These are phyloP conservation scores for Haplosporangium gracile DNA, from an alignment of 192 early-diverging fungal species.

Conservation along the genomic window DNA sequence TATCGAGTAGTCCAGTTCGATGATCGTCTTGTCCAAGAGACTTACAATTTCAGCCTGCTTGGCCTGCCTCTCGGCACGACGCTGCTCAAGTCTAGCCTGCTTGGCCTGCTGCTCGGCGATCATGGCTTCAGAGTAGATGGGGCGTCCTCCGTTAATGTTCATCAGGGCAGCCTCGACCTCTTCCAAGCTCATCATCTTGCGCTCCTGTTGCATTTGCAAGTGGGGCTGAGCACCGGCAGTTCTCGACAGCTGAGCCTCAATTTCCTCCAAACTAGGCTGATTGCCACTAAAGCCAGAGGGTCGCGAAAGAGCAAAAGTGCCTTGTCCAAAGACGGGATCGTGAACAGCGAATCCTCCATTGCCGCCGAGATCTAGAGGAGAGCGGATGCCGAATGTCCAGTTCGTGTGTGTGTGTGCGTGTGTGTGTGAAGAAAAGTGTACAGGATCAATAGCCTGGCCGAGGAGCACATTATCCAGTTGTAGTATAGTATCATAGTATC, in stretches of 20 bases:
- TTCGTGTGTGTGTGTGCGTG: not conserved
- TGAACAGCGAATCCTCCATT: constrained; percentile 31
- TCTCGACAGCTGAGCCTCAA: constrained; percentile 66
- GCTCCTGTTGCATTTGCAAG: constrained; percentile 40
- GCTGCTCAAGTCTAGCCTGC: constrained; percentile 38
- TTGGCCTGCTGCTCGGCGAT: constrained; percentile 46
- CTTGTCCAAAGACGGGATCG: constrained; percentile 42
- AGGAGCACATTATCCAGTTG: not conserved
- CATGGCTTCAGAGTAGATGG: constrained; percentile 57
- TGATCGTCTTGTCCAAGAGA: not conserved
- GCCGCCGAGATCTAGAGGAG: constrained; percentile 27
- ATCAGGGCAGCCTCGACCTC: constrained; percentile 78
- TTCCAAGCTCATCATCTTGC: constrained; percentile 75
- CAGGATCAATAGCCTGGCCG: not conserved
- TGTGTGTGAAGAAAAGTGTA: not conserved
- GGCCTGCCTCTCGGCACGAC: constrained; percentile 48
- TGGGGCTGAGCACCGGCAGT: constrained; percentile 48
- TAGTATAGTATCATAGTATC: not conserved
- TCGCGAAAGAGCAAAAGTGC: constrained; percentile 47
- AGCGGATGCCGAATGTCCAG: not conserved
- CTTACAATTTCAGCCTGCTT: constrained; percentile 55
- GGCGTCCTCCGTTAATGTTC: constrained; percentile 58
- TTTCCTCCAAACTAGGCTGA: constrained; percentile 63
- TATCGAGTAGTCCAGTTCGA: constrained; percentile 28
- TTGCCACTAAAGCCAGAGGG: constrained; percentile 37